phyloP scores from a whole-genome alignment of 306 rosid species.

The Coriaria nepalensis region DNA sequence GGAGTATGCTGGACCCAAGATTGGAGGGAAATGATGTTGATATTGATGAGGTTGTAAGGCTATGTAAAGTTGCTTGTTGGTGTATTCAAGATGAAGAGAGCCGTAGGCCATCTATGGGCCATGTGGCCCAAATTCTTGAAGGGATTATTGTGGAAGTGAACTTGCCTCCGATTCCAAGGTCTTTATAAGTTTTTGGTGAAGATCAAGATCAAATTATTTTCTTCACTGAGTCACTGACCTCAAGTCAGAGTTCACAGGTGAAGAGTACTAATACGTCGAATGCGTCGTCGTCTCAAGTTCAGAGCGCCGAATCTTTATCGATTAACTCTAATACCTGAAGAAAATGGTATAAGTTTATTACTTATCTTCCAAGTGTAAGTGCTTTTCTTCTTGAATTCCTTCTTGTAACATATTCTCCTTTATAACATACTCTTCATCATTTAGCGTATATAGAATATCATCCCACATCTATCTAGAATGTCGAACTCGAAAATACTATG shows the following conservation, averaged over 20 bases:
- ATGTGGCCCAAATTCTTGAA: slow-evolving; percentile 72
- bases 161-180: slow-evolving; percentile 52
- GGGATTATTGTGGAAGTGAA: slow-evolving; percentile 32
- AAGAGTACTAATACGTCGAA: slow-evolving; percentile 19
- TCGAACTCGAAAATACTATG: no score
- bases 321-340: no score
- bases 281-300: slow-evolving; percentile 29
- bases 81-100: slow-evolving; percentile 69
- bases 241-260: slow-evolving; percentile 26
- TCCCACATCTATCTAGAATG: no score
- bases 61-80: slow-evolving; percentile 70
- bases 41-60: slow-evolving; percentile 30
- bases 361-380: no score
- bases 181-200: slow-evolving; percentile 38
- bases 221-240: slow-evolving; percentile 31
- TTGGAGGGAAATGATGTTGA: slow-evolving; percentile 35
- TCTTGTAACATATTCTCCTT: no score
- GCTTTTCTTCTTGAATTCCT: no score
- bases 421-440: no score
- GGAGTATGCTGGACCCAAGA: slow-evolving; percentile 39
- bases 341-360: no score
- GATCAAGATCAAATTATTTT: slow-evolving; percentile 39
- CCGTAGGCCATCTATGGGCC: slow-evolving; percentile 70
- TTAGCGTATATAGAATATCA: no score
- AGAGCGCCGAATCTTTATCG: no score